Evolutionary conservation across 2,329 filamentous ascomycete species (phyloP).

Genomic region (Sporothrix variecibatus): DNA sequence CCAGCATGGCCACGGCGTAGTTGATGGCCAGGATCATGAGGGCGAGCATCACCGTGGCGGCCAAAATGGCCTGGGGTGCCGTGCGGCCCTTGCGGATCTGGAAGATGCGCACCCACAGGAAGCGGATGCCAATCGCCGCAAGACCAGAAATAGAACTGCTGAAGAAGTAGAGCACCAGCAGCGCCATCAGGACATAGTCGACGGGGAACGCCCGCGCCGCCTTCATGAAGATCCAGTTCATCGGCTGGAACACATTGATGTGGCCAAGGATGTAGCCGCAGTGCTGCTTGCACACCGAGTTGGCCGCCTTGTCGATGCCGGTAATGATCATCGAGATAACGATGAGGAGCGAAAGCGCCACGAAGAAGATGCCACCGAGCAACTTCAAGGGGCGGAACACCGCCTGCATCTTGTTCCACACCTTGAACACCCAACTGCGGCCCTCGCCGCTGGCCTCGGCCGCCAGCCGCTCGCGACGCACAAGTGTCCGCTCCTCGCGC

Average conservation of each 20-base stretch:
- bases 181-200: constrained; percentile 86
- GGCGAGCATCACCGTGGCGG: constrained; percentile 87
- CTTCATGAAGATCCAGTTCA: constrained; percentile 86
- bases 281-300: constrained; percentile 84
- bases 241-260: constrained; percentile 90
- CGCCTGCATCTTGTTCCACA: constrained; percentile 79
- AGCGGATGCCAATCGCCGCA: constrained; percentile 85
- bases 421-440: constrained; percentile 69
- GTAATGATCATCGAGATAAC: constrained; percentile 95
- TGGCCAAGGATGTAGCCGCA: constrained; percentile 89
- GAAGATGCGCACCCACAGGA: constrained; percentile 94
- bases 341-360: constrained; percentile 72
- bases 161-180: constrained; percentile 86
- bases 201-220: constrained; percentile 83
- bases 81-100: constrained; percentile 86
- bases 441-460: constrained; percentile 78
- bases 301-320: constrained; percentile 92
- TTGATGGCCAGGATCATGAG: constrained; percentile 89
- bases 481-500: constrained; percentile 88
- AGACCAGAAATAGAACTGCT: constrained; percentile 84
- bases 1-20: constrained; percentile 87
- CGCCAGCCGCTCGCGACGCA: constrained; percentile 84
- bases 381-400: constrained; percentile 88
- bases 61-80: constrained; percentile 84
- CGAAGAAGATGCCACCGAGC: constrained; percentile 75